Conservation (phyloP, 2,329 filamentous ascomycete genomes). For the Aspergillus arachidicola region DNA sequence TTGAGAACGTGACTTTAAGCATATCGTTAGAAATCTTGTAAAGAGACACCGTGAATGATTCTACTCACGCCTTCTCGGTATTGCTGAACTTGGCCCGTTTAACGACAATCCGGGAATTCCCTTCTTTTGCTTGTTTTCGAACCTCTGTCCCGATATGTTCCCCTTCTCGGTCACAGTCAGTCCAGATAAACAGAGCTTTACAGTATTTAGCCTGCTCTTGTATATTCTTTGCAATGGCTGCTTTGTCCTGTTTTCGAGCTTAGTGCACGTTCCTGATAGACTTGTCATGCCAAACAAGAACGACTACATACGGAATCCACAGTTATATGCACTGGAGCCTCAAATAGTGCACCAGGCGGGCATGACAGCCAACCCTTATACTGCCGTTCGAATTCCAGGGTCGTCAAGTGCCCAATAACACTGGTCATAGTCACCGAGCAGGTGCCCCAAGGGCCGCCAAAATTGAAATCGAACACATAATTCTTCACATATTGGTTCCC, state of each 20-base stretch:
- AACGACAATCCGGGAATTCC: slow-evolving; percentile 73
- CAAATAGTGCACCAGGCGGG: slow-evolving; percentile 76
- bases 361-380: slow-evolving; percentile 82
- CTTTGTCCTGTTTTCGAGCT: slow-evolving; percentile 67
- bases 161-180: slow-evolving; percentile 95
- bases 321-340: slow-evolving; percentile 70
- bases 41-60: not conserved
- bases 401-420: slow-evolving; percentile 84
- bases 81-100: slow-evolving; percentile 94
- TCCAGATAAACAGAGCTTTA: slow-evolving; percentile 91
- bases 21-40: not conserved
- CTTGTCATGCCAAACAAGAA: not conserved
- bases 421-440: slow-evolving; percentile 92
- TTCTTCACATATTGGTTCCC: slow-evolving; percentile 85
- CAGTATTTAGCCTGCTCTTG: slow-evolving; percentile 72
- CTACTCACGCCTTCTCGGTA: slow-evolving; percentile 80
- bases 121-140: slow-evolving; percentile 73
- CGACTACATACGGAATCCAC: slow-evolving; percentile 63
- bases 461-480: slow-evolving; percentile 88
- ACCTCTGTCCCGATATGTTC: slow-evolving; percentile 96
- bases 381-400: slow-evolving; percentile 72
- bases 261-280: slow-evolving; percentile 13
- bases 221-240: slow-evolving; percentile 82
- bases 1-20: slow-evolving; percentile 74
- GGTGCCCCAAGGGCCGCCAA: slow-evolving; percentile 75